Evolutionary conservation across 2,329 filamentous ascomycete species (phyloP).

Genomic region (Penicillium freii): DNA sequence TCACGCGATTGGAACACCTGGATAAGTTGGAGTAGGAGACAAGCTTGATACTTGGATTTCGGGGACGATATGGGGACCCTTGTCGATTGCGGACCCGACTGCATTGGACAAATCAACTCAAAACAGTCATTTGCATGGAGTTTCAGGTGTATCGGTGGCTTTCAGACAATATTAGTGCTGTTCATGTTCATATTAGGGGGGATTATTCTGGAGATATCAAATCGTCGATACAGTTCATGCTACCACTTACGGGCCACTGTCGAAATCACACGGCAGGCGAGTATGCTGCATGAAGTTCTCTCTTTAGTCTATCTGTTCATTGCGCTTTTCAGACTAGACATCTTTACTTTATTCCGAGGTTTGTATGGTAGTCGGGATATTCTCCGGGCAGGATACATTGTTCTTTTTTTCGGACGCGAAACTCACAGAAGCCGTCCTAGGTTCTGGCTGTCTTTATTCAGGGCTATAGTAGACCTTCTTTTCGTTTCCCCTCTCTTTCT

Average conservation of each 20-base stretch:
- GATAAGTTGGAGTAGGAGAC: constrained; percentile 79
- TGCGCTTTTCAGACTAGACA: neutral
- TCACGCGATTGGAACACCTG: constrained; percentile 89
- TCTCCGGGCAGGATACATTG: neutral
- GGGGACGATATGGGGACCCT: neutral
- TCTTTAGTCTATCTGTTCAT: neutral
- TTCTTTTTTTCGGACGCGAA: neutral
- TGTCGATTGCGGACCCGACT: constrained; percentile 5
- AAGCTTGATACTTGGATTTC: neutral
- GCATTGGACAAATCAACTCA: constrained; percentile 14
- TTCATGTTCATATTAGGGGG: constrained; percentile 9
- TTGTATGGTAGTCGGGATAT: neutral
- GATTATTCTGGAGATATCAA: constrained; percentile 11
- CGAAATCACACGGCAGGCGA: constrained; percentile 15
- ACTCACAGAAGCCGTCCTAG: neutral
- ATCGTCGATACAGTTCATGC: constrained; percentile 3
- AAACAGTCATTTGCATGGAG: constrained; percentile 23
- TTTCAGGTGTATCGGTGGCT: constrained; percentile 14
- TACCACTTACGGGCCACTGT: constrained; percentile 18
- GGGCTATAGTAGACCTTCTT: too few species aligned
- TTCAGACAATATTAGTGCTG: constrained; percentile 1
- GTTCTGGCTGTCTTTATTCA: neutral
- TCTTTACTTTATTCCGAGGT: neutral
- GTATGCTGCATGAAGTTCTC: neutral
- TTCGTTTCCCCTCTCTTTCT: too few species aligned